Evolutionary conservation across 1,284 basidiomycete genomes (phyloP).

Genomic region (Ceratobasidium sp.): DNA sequence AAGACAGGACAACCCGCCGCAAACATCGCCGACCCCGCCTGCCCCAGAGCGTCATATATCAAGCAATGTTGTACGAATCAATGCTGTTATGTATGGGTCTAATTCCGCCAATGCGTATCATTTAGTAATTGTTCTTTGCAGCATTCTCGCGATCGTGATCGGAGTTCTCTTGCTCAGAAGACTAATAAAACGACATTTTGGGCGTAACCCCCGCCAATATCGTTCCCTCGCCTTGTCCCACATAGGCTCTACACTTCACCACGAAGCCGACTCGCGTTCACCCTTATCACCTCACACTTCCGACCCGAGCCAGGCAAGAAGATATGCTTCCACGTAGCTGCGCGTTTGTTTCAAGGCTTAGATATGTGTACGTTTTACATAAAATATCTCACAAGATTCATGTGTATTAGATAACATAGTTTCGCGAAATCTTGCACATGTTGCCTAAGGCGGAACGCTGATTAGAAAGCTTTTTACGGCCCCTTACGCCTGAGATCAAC

Average conservation of each 20-base stretch:
- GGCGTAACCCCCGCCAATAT: not conserved
- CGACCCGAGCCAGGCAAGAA: not conserved
- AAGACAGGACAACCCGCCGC: not conserved
- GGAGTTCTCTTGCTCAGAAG: conserved; percentile 7
- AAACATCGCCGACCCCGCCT: not conserved
- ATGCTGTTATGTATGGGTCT: not conserved
- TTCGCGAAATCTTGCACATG: not conserved
- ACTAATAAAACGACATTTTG: not conserved
- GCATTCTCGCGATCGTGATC: not conserved
- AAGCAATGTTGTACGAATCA: not conserved
- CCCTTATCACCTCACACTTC: conserved; percentile 21
- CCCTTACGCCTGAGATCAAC: no score
- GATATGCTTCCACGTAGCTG: conserved; percentile 18
- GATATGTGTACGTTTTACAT: not conserved
- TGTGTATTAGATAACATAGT: not conserved
- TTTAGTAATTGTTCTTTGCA: not conserved
- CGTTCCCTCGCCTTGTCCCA: conserved; percentile 21
- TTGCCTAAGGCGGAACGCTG: not conserved
- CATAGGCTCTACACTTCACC: conserved; percentile 7
- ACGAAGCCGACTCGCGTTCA: conserved; percentile 33
- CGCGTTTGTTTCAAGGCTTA: not conserved
- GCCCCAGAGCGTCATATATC: not conserved
- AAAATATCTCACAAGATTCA: not conserved
- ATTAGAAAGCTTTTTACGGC: no score
- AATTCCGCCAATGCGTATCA: not conserved